Percentiles rank a stretch among this genome's conserved stretches.
Conservation (phyloP, 345 rosid species). For the Bruguiera parviflora region DNA sequence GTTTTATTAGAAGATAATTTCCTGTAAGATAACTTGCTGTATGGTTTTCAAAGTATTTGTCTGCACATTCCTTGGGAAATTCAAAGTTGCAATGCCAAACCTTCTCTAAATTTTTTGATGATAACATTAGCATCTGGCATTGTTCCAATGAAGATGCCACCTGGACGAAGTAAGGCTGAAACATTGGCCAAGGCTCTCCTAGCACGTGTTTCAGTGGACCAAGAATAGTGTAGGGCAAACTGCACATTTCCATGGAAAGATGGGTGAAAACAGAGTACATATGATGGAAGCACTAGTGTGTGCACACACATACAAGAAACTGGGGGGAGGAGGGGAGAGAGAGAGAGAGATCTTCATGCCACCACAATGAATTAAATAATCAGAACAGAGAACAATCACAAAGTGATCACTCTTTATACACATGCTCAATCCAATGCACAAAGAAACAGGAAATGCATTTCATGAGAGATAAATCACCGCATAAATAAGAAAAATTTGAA, state of each 20-base stretch:
- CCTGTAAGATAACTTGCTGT: too few relatives aligned
- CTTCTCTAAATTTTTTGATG: constrained; percentile 79
- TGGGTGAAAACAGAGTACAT: constrained; percentile 14
- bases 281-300: neutral
- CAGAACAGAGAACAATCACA: neutral
- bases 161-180: constrained; percentile 91
- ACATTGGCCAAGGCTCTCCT: constrained; percentile 90
- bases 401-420: neutral
- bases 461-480: too few relatives aligned
- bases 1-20: too few relatives aligned
- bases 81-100: constrained; percentile 30
- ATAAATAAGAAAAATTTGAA: neutral
- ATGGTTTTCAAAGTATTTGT: neutral
- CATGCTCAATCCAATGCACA: neutral
- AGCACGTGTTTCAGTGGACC: constrained; percentile 93
- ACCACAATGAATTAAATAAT: neutral
- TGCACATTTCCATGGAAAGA: constrained; percentile 34
- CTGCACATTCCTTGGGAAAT: neutral
- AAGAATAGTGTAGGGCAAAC: constrained; percentile 97
- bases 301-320: neutral
- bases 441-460: neutral
- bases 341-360: too few relatives aligned
- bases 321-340: neutral
- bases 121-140: constrained; percentile 99
- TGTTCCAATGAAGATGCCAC: constrained; percentile 89